Evolutionary conservation across 2,329 filamentous ascomycete species (phyloP).

Genomic region (Tolypocladium ovalisporum): DNA sequence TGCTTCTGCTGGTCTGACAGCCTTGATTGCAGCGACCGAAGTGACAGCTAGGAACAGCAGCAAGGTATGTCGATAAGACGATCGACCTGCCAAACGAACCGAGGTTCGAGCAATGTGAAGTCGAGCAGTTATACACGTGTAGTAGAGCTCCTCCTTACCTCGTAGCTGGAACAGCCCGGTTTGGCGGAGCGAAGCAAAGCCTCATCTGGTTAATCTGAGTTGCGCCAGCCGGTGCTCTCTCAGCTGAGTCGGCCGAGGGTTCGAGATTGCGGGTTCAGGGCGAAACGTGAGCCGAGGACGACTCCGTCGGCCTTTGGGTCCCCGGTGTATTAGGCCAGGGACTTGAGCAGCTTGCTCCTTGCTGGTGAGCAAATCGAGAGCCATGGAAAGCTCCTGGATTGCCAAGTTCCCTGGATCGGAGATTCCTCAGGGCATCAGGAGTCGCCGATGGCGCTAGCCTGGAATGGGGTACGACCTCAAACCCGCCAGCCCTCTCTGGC

Average conservation of each 20-base stretch:
- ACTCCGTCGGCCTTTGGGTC: background rate
- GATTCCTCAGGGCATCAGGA: conserved; percentile 10
- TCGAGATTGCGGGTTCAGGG: background rate
- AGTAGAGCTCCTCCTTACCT: background rate
- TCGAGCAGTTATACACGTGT: background rate
- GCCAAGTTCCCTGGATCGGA: conserved; percentile 7
- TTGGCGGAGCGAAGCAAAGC: background rate
- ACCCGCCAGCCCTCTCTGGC: background rate
- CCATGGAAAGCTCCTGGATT: background rate
- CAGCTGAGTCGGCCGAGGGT: background rate
- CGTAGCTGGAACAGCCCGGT: background rate
- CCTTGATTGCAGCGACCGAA: background rate
- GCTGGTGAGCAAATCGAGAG: background rate
- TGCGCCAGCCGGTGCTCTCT: background rate
- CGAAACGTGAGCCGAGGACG: too few species aligned
- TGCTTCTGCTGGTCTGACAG: background rate
- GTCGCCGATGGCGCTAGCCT: conserved; percentile 7
- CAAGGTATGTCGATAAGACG: background rate
- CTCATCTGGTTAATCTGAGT: background rate
- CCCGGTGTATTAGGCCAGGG: background rate
- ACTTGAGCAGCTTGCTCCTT: background rate
- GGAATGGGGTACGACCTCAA: background rate
- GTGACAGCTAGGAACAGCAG: background rate
- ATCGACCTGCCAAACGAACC: background rate
- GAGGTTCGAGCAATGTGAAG: background rate